Evolutionary conservation across 2,329 filamentous ascomycete genomes (phyloP), one percentile per base, ranked within the genome.

Genomic region (Phialocephala sp.): DNA sequence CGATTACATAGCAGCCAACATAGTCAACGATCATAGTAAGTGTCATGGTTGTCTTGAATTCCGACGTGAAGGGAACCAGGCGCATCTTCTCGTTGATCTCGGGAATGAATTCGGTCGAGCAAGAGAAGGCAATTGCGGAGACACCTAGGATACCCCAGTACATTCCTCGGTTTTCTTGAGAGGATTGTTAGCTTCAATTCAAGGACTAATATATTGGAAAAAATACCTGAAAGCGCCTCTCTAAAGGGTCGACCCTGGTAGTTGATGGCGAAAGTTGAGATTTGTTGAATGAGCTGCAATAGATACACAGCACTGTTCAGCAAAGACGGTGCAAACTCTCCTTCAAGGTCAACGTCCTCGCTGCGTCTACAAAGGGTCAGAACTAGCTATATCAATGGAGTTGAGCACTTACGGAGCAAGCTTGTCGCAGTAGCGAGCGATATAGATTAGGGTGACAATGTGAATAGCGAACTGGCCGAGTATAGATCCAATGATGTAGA

Each of bases 171-270:
- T 99, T 99, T 65, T 76, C 74, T 41, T 41, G 37, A 41, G 4
- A 41, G 9, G 9, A 41, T 41, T 41, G 9, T 12, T 18, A 41
- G 63, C 27, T 52, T 39, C 27, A 6, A 32, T 32, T 32, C 27
- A 6, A 32, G 27, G 27, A 45, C 27, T 18, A 20, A 56, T 68
- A 63, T 52, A 69, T 67, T 95, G 9, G 4, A 41, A 41, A 41
- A 41, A 12, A 4, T 12, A 41, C 37, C 37, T 5, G 91, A 90
- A 71, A 99, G 93, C 24, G 91, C 91, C 81, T 99, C 95, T 66
- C 95, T 92, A 90, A 99, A 99, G 14, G 95, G 95, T 11, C 95
- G 91, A 66, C 95, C 95, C 80, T 99, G 95, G 83, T 99, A 99
- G 84, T 99, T 99, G 84, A 99, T 97, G 67, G 95, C 94, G 75